Evolutionary conservation across 2,329 filamentous ascomycete genomes (phyloP), one percentile per base, ranked within the genome.

Genomic region (Chrysosporium queenslandicum): DNA sequence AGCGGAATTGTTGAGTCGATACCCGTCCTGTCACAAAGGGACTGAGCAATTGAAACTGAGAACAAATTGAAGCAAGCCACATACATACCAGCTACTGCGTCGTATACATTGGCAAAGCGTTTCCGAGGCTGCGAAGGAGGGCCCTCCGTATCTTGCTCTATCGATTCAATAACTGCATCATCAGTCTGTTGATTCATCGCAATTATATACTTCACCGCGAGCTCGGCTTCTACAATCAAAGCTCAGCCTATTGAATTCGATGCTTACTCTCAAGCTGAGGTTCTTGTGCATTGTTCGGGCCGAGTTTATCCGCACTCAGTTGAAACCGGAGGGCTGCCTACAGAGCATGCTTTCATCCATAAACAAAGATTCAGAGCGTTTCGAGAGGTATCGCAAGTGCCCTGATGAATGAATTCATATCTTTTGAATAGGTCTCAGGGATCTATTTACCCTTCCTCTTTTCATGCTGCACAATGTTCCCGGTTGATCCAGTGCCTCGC

Each of bases 341-440:
- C n/a, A n/a, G n/a, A n/a, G n/a, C n/a, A n/a, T n/a, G n/a, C n/a
- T n/a, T n/a, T n/a, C n/a, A n/a, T n/a, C n/a, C n/a, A 30, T 40
- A 8, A 20, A 40, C 37, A 16, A 16, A 16, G 7, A n/a, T n/a
- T n/a, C n/a, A n/a, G 4, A 6, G 39, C 21, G 9, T 41, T 14
- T 2, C 40, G 8, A 3, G 23, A 18, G 20, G 12, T 29, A 9
- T 43, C 23, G 23, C 40, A 42, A 30, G 41, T 11, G 9, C 25
- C 40, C 49, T 58, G 67, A 83, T 85, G 81, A 74, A 91, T 88
- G 82, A 84, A 86, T 80, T 74, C 80, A 65, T 81, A 83, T 66
- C 74, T 94, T 56, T 76, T 92, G 68, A 81, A 86, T 66, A 83
- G 88, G 71, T 82, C 86, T 66, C 76, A 82, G 56, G 87, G 87